A percentile compares a stretch with the other conserved stretches of the same genome.
Evolutionary conservation across 2,329 filamentous ascomycete genomes (phyloP).

Genomic region (Stemphylium vesicarium): DNA sequence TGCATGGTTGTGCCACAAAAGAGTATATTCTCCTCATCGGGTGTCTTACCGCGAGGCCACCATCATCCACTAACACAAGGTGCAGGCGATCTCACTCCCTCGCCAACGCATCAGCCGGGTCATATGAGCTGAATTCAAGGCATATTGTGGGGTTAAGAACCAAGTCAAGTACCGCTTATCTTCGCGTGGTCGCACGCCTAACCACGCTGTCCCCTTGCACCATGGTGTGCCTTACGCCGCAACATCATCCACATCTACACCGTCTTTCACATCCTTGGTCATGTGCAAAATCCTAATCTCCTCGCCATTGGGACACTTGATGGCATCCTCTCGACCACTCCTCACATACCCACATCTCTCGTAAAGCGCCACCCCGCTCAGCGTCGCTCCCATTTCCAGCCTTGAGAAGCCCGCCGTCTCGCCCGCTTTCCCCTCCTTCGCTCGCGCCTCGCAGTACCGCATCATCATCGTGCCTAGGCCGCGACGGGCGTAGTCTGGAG

Average conservation of each 20-base stretch:
- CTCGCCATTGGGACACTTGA: constrained; percentile 44
- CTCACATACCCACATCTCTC: constrained; percentile 44
- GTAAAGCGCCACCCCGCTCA: constrained; percentile 44
- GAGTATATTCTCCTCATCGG: constrained; percentile 14
- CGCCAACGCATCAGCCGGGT: constrained; percentile 12
- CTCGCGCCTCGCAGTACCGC: constrained; percentile 43
- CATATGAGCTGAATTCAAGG: constrained; percentile 1
- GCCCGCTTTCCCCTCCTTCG: constrained; percentile 21
- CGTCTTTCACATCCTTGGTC: constrained; percentile 37
- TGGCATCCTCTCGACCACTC: constrained; percentile 43
- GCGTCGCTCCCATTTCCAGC: constrained; percentile 46
- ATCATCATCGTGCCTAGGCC: constrained; percentile 49
- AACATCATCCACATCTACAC: background rate
- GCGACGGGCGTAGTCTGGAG: constrained; percentile 35
- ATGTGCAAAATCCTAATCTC: constrained; percentile 43
- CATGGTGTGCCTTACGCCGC: background rate
- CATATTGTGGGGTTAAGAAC: background rate
- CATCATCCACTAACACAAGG: constrained; percentile 14
- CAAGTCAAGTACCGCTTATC: background rate
- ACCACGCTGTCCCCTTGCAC: background rate
- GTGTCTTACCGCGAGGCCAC: constrained; percentile 20
- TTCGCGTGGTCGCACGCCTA: background rate
- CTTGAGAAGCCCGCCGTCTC: constrained; percentile 32
- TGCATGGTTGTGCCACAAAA: constrained; percentile 9
- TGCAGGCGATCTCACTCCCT: background rate